Percentiles rank a stretch among this genome's conserved stretches.
These are phyloP conservation scores for Pichia nanzhaoensis DNA, from an alignment of 805 yeast genomes.

Conservation along the genomic window DNA sequence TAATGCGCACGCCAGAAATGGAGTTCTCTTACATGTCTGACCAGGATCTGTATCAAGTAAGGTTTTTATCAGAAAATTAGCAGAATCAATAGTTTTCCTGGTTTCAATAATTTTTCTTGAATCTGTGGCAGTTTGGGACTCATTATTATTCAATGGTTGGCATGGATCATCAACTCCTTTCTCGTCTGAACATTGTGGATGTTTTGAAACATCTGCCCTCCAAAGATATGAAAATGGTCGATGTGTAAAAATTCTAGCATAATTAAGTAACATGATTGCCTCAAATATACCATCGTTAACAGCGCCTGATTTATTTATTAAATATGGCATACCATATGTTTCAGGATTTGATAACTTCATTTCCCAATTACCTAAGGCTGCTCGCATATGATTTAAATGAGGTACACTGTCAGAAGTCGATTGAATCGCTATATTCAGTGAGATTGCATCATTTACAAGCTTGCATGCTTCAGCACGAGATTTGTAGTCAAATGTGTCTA, in stretches of 20 bases:
- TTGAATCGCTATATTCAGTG: constrained; percentile 40
- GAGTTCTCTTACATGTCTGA: constrained; percentile 39
- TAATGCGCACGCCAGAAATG: constrained; percentile 45
- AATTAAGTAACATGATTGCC: constrained; percentile 39
- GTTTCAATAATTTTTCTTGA: constrained; percentile 45
- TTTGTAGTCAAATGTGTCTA: constrained; percentile 38
- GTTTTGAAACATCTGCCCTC: constrained; percentile 41
- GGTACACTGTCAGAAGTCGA: constrained; percentile 33
- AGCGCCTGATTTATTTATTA: constrained; percentile 36
- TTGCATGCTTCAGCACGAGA: constrained; percentile 40
- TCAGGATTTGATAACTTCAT: constrained; percentile 40
- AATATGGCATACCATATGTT: constrained; percentile 35
- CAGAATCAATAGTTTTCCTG: constrained; percentile 47
- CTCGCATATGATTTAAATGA: constrained; percentile 35
- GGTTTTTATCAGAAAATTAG: constrained; percentile 40
- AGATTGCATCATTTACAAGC: constrained; percentile 44
- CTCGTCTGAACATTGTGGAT: constrained; percentile 32
- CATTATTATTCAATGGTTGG: constrained; percentile 27
- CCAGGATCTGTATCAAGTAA: constrained; percentile 43
- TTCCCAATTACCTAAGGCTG: constrained; percentile 46
- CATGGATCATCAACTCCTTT: constrained; percentile 26
- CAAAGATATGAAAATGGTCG: constrained; percentile 47
- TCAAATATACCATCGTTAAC: constrained; percentile 52
- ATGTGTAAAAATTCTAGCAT: constrained; percentile 50
- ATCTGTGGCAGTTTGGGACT: constrained; percentile 24